Conservation (phyloP, 129 eudicot genomes). For the Flaveria sonorensis region DNA sequence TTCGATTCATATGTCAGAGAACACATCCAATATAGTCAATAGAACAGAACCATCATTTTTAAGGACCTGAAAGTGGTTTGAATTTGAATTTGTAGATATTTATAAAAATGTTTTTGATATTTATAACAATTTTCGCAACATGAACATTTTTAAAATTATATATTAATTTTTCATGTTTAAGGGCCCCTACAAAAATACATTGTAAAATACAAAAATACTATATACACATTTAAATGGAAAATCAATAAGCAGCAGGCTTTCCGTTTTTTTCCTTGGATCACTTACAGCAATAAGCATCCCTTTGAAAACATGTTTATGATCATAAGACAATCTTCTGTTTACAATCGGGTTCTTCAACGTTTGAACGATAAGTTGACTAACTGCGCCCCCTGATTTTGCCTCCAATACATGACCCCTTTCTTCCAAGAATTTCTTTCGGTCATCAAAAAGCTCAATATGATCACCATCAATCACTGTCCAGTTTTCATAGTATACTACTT, state of each 20-base stretch:
- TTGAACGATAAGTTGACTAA: conserved; percentile 81
- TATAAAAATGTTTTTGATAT: too few relatives aligned
- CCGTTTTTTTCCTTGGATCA: conserved; percentile 91
- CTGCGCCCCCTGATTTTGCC: conserved; percentile 59
- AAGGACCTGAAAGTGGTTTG: too few relatives aligned
- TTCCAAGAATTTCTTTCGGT: conserved; percentile 52
- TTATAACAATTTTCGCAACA: too few relatives aligned
- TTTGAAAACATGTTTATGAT: conserved; percentile 24
- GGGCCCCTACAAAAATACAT: background rate
- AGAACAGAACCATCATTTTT: too few relatives aligned
- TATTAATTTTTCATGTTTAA: too few relatives aligned
- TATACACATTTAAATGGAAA: background rate
- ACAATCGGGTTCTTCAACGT: conserved; percentile 26
- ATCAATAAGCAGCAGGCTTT: conserved; percentile 56
- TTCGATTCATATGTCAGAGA: too few relatives aligned
- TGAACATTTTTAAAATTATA: too few relatives aligned
- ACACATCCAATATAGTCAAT: too few relatives aligned
- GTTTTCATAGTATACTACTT: conserved; percentile 69
- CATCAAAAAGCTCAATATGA: conserved; percentile 69
- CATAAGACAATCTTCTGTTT: conserved; percentile 29
- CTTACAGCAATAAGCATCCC: conserved; percentile 79
- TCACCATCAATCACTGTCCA: conserved; percentile 77
- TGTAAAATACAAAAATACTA: background rate
- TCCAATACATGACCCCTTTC: conserved; percentile 69
- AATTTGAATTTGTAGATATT: too few relatives aligned